Base-by-base conservation (phyloP, 106 monocot species). In the Amphibolis antarctica region DNA sequence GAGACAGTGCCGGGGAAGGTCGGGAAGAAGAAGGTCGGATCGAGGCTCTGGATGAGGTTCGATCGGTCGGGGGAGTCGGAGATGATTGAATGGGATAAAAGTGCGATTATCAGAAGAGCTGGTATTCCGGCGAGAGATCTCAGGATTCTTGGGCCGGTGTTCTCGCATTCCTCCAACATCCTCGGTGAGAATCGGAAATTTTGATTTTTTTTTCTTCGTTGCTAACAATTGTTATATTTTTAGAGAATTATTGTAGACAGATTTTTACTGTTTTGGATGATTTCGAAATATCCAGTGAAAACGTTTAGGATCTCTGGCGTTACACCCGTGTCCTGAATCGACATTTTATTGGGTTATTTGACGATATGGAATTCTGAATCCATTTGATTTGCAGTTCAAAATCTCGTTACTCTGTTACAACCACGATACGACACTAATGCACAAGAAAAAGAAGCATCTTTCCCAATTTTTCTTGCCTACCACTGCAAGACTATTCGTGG, bases 111-210 rank as follows among this genome's bases (percentile, higher is more conserved):
- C 52, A 48, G 42, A 60, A 74, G 79, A 2, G 78, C 71, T 21
- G 71, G 71, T 14, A 66, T 92, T 53, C 92, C 92, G 0, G 61
- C 92, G 12, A 75, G 92, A 0, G 92, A 92, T 62, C 74, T 92
- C n/a, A 66, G 92, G 45, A 92, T 92, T 26, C 84, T 88, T 12
- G 92, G 92, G 1, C 92, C 92, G 12, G 62, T 92, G 27, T 92
- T 88, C 75, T 88, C 92, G 45, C 82, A 85, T 11, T 92, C 92
- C 11, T 88, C 88, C 52, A 88, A 67, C 58, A 92, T 92, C 61
- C 70, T 87, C 3, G 92, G 92, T 92, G 62, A 76, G 73, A 23
- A 11, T 25, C 23, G 20, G 19, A 55, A 25, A 18, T 4, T 55
- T 23, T 25, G 3, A 23, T 9, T 19, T 30, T 28, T 19, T 30